Base-by-base conservation (phyloP, 1,284 basidiomycete species). In the Hymenochaete sp. region DNA sequence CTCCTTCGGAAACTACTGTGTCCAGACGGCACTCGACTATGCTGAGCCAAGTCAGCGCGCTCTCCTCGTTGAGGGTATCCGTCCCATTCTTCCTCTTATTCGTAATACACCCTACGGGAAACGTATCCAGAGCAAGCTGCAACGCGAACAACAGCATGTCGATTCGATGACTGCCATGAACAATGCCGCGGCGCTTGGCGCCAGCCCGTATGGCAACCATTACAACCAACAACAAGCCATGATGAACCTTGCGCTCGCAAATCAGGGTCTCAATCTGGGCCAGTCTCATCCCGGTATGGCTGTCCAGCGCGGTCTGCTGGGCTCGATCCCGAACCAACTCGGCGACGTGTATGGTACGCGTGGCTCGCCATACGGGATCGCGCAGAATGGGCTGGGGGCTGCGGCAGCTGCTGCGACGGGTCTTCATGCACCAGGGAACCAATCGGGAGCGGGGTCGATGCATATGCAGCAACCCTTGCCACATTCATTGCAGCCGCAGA, bases 61-160 rank as follows among this genome's bases (percentile, higher is more conserved):
- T 8, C 63, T 82, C 55, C 79, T 97, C 33, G 89, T 97, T 27
- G 92, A 96, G 60, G 90, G 89, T 56, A 97, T 97, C 60, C 85
- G 93, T 44, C 93, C 93, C n/a, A 92, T 96, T 51, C 74, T 97
- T 24, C 93, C 91, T 2, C 75, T 96, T 53, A 96, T 97, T 60
- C 85, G 93, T 57, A 97, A 96, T 67, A 97, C 93, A 3, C 93
- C 93, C 3, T 97, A 97, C 58, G 93, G 93, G 57, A 97, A 97
- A 71, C 84, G 93, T 44, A 97, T 97, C 57, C 93, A 96, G 67
- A 93, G 91, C 70, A 96, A 96, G 68, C 72, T 97, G 46, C 91
- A 95, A 64, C 86, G 91, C 46, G 89, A 93, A 67, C 87, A 91
- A 60, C n/a, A n/a, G n/a, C n/a, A n/a, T n/a, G n/a, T n/a, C n/a